Evolutionary conservation across 345 rosid species (phyloP).

Genomic region (Conringia planisiliqua): DNA sequence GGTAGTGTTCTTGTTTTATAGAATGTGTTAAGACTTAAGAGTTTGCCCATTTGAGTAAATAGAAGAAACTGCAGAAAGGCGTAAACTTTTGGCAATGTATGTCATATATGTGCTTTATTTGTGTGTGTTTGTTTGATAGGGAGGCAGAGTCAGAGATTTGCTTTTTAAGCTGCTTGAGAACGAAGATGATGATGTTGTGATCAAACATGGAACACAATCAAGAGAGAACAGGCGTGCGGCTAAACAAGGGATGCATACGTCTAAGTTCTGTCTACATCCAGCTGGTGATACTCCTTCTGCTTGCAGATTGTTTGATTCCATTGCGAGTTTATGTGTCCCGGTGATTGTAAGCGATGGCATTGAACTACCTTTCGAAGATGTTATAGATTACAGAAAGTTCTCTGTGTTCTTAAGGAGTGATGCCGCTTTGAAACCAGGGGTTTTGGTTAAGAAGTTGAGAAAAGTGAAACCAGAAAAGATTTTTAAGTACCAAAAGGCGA

Average conservation of each 20-base stretch:
- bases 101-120: not conserved
- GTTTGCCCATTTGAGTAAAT: not conserved
- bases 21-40: not conserved
- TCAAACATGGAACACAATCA: constrained; percentile 78
- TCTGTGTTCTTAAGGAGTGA: constrained; percentile 61
- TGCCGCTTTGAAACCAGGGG: constrained; percentile 61
- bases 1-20: not conserved
- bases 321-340: constrained; percentile 90
- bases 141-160: constrained; percentile 73
- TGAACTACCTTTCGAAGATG: constrained; percentile 90
- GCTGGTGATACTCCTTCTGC: constrained; percentile 93
- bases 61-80: not conserved
- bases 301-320: constrained; percentile 82
- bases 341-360: constrained; percentile 76
- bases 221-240: constrained; percentile 77
- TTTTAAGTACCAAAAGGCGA: constrained; percentile 66
- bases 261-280: constrained; percentile 85
- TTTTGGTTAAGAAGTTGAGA: constrained; percentile 57
- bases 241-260: constrained; percentile 71
- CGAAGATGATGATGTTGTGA: constrained; percentile 53
- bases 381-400: constrained; percentile 72
- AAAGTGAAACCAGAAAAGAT: constrained; percentile 46
- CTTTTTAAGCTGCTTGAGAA: constrained; percentile 68
- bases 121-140: constrained; percentile 37
- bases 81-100: not conserved